These are phyloP conservation scores for Talaromyces sp. DNA, from an alignment of 2,329 filamentous ascomycete genomes.

Conservation along the genomic window DNA sequence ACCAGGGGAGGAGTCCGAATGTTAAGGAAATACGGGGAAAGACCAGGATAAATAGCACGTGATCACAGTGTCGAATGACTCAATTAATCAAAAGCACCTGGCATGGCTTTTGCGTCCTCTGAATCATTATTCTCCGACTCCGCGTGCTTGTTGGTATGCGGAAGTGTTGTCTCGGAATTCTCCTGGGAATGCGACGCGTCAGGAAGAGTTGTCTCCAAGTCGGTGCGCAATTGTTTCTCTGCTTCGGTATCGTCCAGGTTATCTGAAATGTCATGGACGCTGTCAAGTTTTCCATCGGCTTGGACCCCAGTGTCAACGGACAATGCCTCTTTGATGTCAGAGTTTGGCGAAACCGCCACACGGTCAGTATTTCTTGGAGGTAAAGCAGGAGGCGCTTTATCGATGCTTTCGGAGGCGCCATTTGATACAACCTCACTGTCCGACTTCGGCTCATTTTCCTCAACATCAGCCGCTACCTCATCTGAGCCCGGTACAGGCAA, in stretches of 20 bases:
- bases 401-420: neutral
- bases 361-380: slow-evolving; percentile 10
- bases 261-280: neutral
- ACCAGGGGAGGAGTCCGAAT: neutral
- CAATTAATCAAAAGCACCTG: slow-evolving; percentile 15
- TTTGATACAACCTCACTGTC: neutral
- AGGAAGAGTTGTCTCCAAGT: slow-evolving; percentile 7
- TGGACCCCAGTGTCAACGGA: slow-evolving; percentile 20
- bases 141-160: neutral
- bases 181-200: slow-evolving; percentile 14
- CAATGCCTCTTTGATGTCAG: slow-evolving; percentile 20
- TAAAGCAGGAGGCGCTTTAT: slow-evolving; percentile 8
- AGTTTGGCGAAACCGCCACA: slow-evolving; percentile 21
- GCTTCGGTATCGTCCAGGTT: neutral
- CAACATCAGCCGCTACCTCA: neutral
- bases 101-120: neutral
- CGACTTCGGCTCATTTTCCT: neutral
- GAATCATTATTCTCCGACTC: neutral
- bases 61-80: neutral
- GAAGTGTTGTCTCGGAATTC: slow-evolving; percentile 3
- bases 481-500: neutral
- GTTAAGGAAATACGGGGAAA: neutral
- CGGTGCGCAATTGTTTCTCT: slow-evolving; percentile 2
- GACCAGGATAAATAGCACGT: neutral
- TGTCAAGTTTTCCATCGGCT: slow-evolving; percentile 12